These are phyloP conservation scores for Dendrocalamus latiflorus DNA, from an alignment of 202 grass and related monocot genomes.

Conservation along the genomic window DNA sequence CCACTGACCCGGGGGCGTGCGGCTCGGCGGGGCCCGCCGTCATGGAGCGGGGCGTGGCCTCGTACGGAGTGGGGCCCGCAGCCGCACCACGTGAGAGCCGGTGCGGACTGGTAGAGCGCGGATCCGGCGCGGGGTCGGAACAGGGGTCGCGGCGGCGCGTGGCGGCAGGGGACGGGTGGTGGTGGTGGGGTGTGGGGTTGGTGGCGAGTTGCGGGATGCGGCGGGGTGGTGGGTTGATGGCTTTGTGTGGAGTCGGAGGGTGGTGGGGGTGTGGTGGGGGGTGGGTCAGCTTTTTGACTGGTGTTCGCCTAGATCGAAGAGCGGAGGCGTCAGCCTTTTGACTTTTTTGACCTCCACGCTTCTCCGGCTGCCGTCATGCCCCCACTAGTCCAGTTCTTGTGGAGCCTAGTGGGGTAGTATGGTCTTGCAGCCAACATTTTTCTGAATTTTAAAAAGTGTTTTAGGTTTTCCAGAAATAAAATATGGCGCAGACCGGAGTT, in stretches of 20 bases:
- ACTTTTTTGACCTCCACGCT: not conserved
- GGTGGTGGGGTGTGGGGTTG: not conserved
- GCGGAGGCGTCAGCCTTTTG: not conserved
- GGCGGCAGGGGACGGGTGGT: not conserved
- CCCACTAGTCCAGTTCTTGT: too few species aligned
- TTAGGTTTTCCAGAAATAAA: too few species aligned
- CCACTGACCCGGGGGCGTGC: not conserved
- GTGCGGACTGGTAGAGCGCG: conserved; percentile 6
- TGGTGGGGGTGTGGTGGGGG: too few species aligned
- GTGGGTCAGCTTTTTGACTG: conserved; percentile 7
- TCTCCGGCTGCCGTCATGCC: not conserved
- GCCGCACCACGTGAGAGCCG: conserved; percentile 33
- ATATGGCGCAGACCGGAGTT: not conserved
- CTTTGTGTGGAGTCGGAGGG: not conserved
- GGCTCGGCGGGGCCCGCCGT: conserved; percentile 16
- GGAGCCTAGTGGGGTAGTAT: too few species aligned
- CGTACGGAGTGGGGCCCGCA: not conserved
- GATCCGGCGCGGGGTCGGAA: conserved; percentile 15
- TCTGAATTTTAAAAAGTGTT: not conserved
- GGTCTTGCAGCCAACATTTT: not conserved
- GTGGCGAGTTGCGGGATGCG: conserved; percentile 2
- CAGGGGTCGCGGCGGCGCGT: conserved; percentile 4
- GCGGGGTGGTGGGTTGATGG: not conserved
- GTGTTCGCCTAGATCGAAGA: not conserved
- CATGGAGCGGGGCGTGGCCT: not conserved